Evolutionary conservation across 768 basidiomycete genomes (phyloP).

Genomic region (Mycena albidolilacea): DNA sequence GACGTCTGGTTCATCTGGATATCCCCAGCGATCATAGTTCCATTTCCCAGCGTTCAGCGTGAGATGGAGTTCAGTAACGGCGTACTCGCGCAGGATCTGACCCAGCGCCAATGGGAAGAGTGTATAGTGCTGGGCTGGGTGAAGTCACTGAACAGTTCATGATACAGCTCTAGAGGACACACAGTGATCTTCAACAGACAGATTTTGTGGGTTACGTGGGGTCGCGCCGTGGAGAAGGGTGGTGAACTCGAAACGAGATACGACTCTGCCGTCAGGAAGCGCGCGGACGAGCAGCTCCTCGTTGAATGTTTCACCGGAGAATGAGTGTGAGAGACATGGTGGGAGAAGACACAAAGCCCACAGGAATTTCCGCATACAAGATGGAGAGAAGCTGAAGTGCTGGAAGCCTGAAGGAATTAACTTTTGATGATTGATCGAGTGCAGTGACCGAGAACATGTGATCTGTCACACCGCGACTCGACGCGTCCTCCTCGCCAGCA

Average conservation of each 20-base stretch:
- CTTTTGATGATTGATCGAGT: not conserved
- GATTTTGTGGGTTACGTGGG: constrained; percentile 69
- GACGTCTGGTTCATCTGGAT: constrained; percentile 81
- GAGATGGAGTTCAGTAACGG: constrained; percentile 90
- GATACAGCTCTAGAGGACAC: constrained; percentile 28
- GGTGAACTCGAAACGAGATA: constrained; percentile 85
- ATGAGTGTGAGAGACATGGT: constrained; percentile 25
- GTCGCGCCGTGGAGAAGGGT: constrained; percentile 69
- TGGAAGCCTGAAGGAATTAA: constrained; percentile 4
- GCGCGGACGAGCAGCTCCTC: constrained; percentile 63
- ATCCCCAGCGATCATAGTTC: constrained; percentile 89
- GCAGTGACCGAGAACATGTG: not conserved
- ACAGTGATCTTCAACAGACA: constrained; percentile 67
- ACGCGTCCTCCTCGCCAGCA: too few relatives aligned
- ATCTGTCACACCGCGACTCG: not conserved
- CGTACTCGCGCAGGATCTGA: constrained; percentile 88
- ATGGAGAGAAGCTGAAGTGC: constrained; percentile 4
- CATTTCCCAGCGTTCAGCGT: constrained; percentile 94
- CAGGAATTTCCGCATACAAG: constrained; percentile 19
- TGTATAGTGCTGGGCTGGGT: constrained; percentile 85
- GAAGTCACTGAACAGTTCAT: not conserved
- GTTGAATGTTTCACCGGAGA: constrained; percentile 61
- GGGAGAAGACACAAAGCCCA: constrained; percentile 26
- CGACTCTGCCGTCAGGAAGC: constrained; percentile 87
- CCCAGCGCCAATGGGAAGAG: constrained; percentile 91